Percentiles rank a stretch among this genome's conserved stretches.
These are phyloP conservation scores for Neurospora sp. DNA, from an alignment of 495 filamentous ascomycete species.

Conservation along the genomic window DNA sequence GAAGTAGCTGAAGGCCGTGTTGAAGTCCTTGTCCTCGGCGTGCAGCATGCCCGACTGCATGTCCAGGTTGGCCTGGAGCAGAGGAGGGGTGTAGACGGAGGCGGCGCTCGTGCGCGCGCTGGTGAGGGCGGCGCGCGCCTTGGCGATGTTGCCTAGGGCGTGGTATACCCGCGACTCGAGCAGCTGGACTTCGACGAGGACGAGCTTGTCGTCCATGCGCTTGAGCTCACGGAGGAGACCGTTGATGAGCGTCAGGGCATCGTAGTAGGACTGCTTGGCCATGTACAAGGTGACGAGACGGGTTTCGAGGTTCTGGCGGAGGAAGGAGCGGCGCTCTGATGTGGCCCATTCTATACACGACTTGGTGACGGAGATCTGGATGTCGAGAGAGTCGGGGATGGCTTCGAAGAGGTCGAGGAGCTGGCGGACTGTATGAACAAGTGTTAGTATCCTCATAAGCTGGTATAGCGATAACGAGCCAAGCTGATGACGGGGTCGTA, in stretches of 20 bases:
- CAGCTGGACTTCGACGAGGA: conserved; percentile 96
- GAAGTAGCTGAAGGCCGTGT: conserved; percentile 96
- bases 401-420: conserved; percentile 90
- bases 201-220: conserved; percentile 95
- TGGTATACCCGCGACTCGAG: conserved; percentile 96
- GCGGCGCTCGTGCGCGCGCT: conserved; percentile 90
- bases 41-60: conserved; percentile 99
- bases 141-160: conserved; percentile 90
- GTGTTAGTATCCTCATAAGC: background rate
- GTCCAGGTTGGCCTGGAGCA: conserved; percentile 89
- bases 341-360: conserved; percentile 99
- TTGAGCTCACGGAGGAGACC: conserved; percentile 89
- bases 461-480: background rate
- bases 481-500: conserved; percentile 27
- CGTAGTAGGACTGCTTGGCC: conserved; percentile 92
- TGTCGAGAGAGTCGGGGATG: conserved; percentile 86
- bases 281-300: conserved; percentile 89
- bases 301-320: conserved; percentile 95
- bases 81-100: conserved; percentile 90
- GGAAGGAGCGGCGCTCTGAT: conserved; percentile 82
- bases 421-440: conserved; percentile 63
- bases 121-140: conserved; percentile 90
- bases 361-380: conserved; percentile 86
- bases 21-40: conserved; percentile 97
- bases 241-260: conserved; percentile 94